Percentiles rank a stretch among this genome's conserved stretches.
Conservation (phyloP, 1,139 yeast genomes). For the Suhomyces chickasaworum region DNA sequence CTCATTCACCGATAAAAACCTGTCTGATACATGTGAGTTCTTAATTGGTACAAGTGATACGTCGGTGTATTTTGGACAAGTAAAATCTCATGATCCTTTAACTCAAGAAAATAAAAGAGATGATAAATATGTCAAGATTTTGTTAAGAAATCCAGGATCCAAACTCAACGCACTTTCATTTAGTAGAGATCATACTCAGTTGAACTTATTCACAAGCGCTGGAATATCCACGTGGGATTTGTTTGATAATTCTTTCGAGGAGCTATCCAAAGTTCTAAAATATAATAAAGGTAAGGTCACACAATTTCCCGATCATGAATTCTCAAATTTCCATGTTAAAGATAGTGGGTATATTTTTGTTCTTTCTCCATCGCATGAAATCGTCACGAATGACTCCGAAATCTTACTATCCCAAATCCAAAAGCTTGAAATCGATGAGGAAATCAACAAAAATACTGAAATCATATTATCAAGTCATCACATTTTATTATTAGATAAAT, state of each 20-base stretch:
- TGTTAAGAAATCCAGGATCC: slow-evolving; percentile 22
- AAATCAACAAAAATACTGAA: slow-evolving; percentile 5
- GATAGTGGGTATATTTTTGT: slow-evolving; percentile 21
- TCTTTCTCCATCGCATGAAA: slow-evolving; percentile 20
- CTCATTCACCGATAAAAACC: slow-evolving; percentile 19
- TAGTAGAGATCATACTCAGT: slow-evolving; percentile 28
- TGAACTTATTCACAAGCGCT: slow-evolving; percentile 35
- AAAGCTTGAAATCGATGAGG: slow-evolving; percentile 14
- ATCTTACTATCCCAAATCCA: slow-evolving; percentile 25
- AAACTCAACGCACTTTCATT: slow-evolving; percentile 24
- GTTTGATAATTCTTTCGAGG: slow-evolving; percentile 33
- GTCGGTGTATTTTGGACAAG: slow-evolving; percentile 27
- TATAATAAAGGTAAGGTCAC: slow-evolving; percentile 20
- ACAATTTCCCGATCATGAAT: slow-evolving; percentile 13
- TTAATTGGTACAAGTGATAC: slow-evolving; percentile 36
- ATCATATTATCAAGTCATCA: slow-evolving; percentile 18
- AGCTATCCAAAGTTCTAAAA: slow-evolving; percentile 34
- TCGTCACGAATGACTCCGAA: slow-evolving; percentile 33
- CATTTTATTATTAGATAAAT: slow-evolving; percentile 12
- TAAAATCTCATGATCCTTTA: slow-evolving; percentile 28
- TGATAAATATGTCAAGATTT: slow-evolving; percentile 38
- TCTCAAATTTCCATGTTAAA: slow-evolving; percentile 18
- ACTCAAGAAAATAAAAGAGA: slow-evolving; percentile 37
- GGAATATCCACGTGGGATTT: slow-evolving; percentile 37
- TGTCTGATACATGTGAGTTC: slow-evolving; percentile 32